Conservation (phyloP, 495 filamentous ascomycete species). For the Penicillium tannophilum region DNA sequence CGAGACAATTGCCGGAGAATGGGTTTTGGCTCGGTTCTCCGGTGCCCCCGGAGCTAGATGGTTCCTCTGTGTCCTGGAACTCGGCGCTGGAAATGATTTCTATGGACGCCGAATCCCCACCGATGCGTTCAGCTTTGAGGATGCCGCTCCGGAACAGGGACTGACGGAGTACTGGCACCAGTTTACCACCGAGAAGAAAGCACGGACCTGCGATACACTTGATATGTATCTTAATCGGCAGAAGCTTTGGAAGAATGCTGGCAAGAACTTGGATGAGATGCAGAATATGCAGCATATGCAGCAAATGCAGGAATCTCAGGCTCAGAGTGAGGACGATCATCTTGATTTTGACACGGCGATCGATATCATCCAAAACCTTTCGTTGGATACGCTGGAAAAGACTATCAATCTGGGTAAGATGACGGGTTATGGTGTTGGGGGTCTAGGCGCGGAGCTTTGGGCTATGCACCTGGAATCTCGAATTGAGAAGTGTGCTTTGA, state of each 20-base stretch:
- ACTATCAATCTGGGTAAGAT: slow-evolving; percentile 8
- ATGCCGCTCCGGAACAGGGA: slow-evolving; percentile 21
- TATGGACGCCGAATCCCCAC: slow-evolving; percentile 9
- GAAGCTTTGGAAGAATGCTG: slow-evolving; percentile 4
- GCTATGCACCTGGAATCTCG: slow-evolving; percentile 5
- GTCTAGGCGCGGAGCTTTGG: slow-evolving; percentile 7
- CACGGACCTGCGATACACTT: slow-evolving; percentile 14
- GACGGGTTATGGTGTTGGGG: slow-evolving; percentile 4
- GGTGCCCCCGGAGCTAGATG: slow-evolving; percentile 42
- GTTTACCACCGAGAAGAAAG: slow-evolving; percentile 19
- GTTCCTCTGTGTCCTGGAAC: slow-evolving; percentile 50
- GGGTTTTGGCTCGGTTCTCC: slow-evolving; percentile 51
- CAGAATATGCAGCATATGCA: neutral
- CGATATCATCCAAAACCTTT: slow-evolving; percentile 7
- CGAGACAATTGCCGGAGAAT: slow-evolving; percentile 45
- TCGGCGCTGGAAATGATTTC: slow-evolving; percentile 19
- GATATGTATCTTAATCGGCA: slow-evolving; percentile 13
- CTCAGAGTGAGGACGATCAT: neutral
- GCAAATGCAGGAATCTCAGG: neutral
- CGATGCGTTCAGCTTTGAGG: slow-evolving; percentile 20
- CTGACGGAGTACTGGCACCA: slow-evolving; percentile 24
- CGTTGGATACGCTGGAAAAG: slow-evolving; percentile 5
- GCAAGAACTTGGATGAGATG: neutral
- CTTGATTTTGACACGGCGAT: neutral
- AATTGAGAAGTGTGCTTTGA: slow-evolving; percentile 15